Conservation (phyloP, 2,329 filamentous ascomycete species). For the Mycosphaerelloides madeirae region DNA sequence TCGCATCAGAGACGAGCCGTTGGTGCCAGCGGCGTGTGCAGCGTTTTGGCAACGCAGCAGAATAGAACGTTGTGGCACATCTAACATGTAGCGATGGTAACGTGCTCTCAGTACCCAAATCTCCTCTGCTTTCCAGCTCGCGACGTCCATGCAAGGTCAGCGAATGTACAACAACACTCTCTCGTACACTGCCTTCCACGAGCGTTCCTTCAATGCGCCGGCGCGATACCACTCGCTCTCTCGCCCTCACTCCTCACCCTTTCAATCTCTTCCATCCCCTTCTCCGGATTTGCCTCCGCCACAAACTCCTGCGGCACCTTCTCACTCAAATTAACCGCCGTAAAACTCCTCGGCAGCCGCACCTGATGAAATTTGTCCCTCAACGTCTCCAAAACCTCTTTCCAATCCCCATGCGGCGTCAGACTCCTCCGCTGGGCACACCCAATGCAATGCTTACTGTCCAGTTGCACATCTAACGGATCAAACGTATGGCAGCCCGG, state of each 20-base stretch:
- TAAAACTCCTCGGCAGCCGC: slow-evolving; percentile 49
- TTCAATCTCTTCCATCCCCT: slow-evolving; percentile 26
- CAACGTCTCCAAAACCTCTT: slow-evolving; percentile 91
- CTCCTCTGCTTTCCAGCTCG: too few relatives aligned
- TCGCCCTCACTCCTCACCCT: slow-evolving; percentile 37
- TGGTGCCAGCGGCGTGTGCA: too few relatives aligned
- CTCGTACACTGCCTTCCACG: too few relatives aligned
- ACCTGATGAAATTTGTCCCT: slow-evolving; percentile 87
- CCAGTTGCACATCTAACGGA: slow-evolving; percentile 90
- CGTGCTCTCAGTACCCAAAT: not conserved
- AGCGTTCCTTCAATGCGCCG: slow-evolving; percentile 19
- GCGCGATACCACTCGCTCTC: slow-evolving; percentile 23
- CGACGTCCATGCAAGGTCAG: too few relatives aligned
- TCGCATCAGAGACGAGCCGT: too few relatives aligned
- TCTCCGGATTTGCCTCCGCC: not conserved
- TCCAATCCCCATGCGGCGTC: slow-evolving; percentile 91
- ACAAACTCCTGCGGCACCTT: slow-evolving; percentile 44
- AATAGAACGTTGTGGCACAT: too few relatives aligned
- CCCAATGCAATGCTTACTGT: slow-evolving; percentile 93
- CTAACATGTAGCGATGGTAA: not conserved
- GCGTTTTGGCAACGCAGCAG: too few relatives aligned
- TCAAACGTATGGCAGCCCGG: slow-evolving; percentile 96
- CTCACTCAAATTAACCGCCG: slow-evolving; percentile 48
- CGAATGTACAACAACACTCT: too few relatives aligned
- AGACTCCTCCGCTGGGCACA: slow-evolving; percentile 85